These are phyloP conservation scores for Monosporascus sp. DNA, from an alignment of 2,329 filamentous ascomycete genomes.

Conservation along the genomic window DNA sequence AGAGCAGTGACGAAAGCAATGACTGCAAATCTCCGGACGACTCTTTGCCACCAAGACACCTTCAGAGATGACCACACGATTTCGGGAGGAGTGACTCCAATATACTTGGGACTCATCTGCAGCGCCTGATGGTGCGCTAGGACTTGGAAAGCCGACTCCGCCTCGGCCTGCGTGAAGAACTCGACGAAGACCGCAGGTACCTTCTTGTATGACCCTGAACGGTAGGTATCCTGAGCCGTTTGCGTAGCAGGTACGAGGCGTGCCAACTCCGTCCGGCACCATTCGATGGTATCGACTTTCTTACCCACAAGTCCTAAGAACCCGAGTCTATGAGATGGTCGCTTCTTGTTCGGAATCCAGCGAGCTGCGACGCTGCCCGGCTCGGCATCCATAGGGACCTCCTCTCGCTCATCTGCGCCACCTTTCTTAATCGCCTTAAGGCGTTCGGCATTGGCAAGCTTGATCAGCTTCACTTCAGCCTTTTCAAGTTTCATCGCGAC, in stretches of 20 bases:
- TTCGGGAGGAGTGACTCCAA: constrained; percentile 76
- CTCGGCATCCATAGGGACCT: constrained; percentile 55
- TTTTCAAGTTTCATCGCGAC: constrained; percentile 76
- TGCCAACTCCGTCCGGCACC: constrained; percentile 73
- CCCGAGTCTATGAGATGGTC: constrained; percentile 70
- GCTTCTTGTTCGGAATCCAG: constrained; percentile 67
- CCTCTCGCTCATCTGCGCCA: constrained; percentile 36
- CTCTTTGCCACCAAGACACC: constrained; percentile 80
- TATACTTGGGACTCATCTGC: constrained; percentile 80
- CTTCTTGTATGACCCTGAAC: constrained; percentile 56
- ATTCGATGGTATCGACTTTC: constrained; percentile 93
- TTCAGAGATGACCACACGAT: constrained; percentile 83
- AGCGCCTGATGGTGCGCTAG: constrained; percentile 81
- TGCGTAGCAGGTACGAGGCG: constrained; percentile 68
- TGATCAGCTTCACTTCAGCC: constrained; percentile 82
- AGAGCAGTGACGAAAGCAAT: constrained; percentile 68
- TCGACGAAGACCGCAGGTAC: constrained; percentile 85
- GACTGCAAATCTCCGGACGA: constrained; percentile 65
- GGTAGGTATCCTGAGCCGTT: constrained; percentile 61
- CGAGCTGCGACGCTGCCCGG: constrained; percentile 66
- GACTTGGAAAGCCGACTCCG: constrained; percentile 81
- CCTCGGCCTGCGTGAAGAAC: constrained; percentile 75
- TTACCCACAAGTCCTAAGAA: constrained; percentile 66
- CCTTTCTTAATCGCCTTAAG: constrained; percentile 62
- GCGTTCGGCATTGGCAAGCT: constrained; percentile 66